phyloP scores from a whole-genome alignment of 306 rosid genomes.

The Mimosa pudica region DNA sequence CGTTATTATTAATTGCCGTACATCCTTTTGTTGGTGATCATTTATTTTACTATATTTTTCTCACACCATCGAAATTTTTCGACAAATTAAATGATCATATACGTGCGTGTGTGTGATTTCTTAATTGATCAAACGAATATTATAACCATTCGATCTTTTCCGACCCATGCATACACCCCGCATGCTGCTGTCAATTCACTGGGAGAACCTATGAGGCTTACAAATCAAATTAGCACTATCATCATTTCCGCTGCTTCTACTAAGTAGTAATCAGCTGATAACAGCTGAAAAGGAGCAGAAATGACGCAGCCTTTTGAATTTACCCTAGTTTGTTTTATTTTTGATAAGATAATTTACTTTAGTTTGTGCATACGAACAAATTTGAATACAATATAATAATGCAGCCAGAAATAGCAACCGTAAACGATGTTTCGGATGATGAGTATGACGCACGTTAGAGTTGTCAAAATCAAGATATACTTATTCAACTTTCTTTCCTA shows the following conservation, averaged over 20 bases:
- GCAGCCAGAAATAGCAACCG: conserved; percentile 33
- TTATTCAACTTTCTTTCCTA: background rate
- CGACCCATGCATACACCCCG: conserved; percentile 1
- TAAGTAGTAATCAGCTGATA: background rate
- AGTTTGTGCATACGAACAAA: conserved; percentile 10
- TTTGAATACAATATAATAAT: conserved; percentile 22
- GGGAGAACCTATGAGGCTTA: background rate
- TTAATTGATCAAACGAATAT: background rate
- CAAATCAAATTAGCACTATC: background rate
- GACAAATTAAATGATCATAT: background rate
- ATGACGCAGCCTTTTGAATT: conserved; percentile 30
- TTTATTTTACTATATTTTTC: background rate
- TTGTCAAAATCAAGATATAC: background rate
- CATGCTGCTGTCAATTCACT: background rate
- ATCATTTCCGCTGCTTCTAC: background rate
- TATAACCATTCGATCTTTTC: background rate
- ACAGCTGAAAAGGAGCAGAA: background rate
- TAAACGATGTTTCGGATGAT: conserved; percentile 17
- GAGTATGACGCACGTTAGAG: background rate
- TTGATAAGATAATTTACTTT: background rate
- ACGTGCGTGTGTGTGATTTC: background rate
- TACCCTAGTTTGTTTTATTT: background rate
- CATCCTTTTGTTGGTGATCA: background rate
- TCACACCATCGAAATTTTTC: background rate
- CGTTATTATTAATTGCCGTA: background rate